Conservation (phyloP, 495 filamentous ascomycete genomes). For the Articulospora tetracladia region DNA sequence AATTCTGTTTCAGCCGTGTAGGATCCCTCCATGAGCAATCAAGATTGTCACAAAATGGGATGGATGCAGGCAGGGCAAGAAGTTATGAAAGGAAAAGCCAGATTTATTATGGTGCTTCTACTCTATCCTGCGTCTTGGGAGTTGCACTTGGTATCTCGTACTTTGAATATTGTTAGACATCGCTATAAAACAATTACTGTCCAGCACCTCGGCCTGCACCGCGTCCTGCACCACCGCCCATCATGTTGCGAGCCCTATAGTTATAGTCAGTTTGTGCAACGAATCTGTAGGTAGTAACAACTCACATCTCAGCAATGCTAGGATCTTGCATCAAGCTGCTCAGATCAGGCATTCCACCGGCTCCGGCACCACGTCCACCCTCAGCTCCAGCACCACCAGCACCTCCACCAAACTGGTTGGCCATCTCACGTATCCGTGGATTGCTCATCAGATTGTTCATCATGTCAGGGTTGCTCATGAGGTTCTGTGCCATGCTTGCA, state of each 20-base stretch:
- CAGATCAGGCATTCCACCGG: constrained; percentile 79
- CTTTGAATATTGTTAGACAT: neutral
- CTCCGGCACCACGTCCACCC: constrained; percentile 47
- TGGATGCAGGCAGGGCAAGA: too few species aligned
- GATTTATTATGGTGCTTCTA: neutral
- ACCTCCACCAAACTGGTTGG: constrained; percentile 56
- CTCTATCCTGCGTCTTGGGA: neutral
- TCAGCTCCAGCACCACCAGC: constrained; percentile 37
- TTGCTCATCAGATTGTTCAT: constrained; percentile 91
- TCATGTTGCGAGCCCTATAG: constrained; percentile 71
- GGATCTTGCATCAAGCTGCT: constrained; percentile 83
- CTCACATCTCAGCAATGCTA: constrained; percentile 89
- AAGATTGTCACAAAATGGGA: too few species aligned
- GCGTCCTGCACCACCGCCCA: constrained; percentile 53
- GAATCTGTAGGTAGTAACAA: constrained; percentile 20
- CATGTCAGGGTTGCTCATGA: constrained; percentile 93
- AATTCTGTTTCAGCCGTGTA: too few species aligned
- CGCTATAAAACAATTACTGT: neutral
- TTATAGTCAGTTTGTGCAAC: constrained; percentile 17
- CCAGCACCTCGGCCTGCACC: constrained; percentile 45
- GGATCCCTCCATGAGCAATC: too few species aligned
- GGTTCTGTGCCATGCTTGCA: constrained; percentile 87
- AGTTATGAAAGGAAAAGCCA: neutral
- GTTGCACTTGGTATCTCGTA: neutral
- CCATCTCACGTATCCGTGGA: constrained; percentile 81